These are phyloP conservation scores for Ogataea parapolymorpha DNA, from an alignment of 805 yeast species.

Conservation along the genomic window DNA sequence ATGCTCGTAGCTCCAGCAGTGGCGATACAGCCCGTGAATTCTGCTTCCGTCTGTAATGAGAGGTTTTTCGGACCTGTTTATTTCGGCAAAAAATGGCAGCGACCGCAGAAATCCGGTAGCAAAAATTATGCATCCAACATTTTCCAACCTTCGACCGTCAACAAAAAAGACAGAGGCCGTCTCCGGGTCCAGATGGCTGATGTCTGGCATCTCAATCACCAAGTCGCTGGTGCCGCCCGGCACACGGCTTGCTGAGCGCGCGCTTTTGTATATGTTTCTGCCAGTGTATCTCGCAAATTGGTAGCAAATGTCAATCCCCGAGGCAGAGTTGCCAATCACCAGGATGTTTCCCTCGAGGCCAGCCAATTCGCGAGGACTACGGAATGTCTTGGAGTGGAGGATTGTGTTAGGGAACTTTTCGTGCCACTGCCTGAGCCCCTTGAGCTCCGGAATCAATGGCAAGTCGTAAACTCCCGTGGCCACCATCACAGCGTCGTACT, in stretches of 20 bases:
- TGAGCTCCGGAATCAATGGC: constrained; percentile 56
- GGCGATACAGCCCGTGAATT: constrained; percentile 55
- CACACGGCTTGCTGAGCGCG: constrained; percentile 41
- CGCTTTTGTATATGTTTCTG: constrained; percentile 44
- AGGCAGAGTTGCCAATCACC: constrained; percentile 72
- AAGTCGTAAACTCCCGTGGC: constrained; percentile 61
- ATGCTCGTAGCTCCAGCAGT: constrained; percentile 52
- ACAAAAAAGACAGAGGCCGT: constrained; percentile 39
- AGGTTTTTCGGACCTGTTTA: constrained; percentile 27
- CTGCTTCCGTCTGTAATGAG: constrained; percentile 45
- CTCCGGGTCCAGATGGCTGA: constrained; percentile 37
- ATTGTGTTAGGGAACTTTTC: constrained; percentile 43
- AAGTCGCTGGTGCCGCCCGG: constrained; percentile 44
- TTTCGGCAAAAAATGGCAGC: constrained; percentile 49
- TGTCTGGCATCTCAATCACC: constrained; percentile 42
- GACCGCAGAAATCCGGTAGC: constrained; percentile 71
- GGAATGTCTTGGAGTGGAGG: constrained; percentile 56
- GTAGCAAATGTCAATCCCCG: constrained; percentile 67
- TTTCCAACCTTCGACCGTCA: constrained; percentile 44
- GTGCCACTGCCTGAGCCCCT: constrained; percentile 51
- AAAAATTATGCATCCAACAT: constrained; percentile 57
- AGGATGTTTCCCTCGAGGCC: constrained; percentile 43
- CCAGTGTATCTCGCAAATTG: constrained; percentile 49
- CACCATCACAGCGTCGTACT: constrained; percentile 59
- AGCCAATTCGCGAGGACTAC: constrained; percentile 40